Evolutionary conservation across 352 stramenopile genomes (phyloP).

Genomic region (Poterioochromonas sp.): DNA sequence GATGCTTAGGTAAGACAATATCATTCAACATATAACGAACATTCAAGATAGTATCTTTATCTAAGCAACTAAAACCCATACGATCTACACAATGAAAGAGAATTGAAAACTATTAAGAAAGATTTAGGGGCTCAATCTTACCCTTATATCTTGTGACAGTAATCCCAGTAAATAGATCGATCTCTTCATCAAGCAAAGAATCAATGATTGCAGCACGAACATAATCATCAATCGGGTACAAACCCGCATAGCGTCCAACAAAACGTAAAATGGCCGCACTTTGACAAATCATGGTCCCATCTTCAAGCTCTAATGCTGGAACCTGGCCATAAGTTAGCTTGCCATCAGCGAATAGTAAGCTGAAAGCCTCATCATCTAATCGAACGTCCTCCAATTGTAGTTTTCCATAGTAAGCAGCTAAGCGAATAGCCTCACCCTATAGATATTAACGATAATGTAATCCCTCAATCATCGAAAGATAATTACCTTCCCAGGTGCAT

Average conservation of each 20-base stretch:
- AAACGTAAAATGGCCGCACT: slow-evolving; percentile 27
- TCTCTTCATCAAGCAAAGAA: slow-evolving; percentile 6
- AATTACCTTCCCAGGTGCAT: background rate
- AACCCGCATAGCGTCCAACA: background rate
- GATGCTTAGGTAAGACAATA: slow-evolving; percentile 6
- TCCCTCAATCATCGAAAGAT: too few relatives aligned
- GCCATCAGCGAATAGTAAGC: background rate
- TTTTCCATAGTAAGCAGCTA: background rate
- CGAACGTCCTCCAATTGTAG: background rate
- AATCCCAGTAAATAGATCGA: slow-evolving; percentile 10
- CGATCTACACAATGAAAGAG: background rate
- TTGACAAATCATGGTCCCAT: background rate
- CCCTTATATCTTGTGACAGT: background rate
- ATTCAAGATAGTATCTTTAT: background rate
- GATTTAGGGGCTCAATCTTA: background rate
- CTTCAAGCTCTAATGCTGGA: background rate
- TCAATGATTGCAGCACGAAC: background rate
- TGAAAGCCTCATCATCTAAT: background rate
- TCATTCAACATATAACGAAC: slow-evolving; percentile 23
- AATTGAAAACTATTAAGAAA: background rate
- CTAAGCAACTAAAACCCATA: background rate
- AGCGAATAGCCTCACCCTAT: slow-evolving; percentile 23
- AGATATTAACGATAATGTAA: too few relatives aligned
- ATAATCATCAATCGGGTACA: background rate
- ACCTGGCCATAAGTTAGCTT: slow-evolving; percentile 19